Evolutionary conservation across 176 grass and related monocot genomes (phyloP).

Genomic region (Hyparrhenia diplandra): DNA sequence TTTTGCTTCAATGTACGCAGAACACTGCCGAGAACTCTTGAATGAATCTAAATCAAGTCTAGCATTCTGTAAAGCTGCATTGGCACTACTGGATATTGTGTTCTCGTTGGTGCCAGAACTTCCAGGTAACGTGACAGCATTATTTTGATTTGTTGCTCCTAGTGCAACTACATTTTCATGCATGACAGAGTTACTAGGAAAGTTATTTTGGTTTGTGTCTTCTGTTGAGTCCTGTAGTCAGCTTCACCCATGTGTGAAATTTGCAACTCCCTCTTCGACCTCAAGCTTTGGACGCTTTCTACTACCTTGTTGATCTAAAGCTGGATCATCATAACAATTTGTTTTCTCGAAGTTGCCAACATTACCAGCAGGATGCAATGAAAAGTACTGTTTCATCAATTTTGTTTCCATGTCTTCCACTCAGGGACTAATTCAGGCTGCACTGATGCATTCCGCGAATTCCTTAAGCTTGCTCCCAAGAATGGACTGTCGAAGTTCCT

Average conservation of each 20-base stretch:
- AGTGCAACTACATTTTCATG: constrained; percentile 2
- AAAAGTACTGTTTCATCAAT: constrained; percentile 71
- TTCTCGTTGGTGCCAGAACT: constrained; percentile 28
- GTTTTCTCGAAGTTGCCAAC: constrained; percentile 35
- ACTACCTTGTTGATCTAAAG: constrained; percentile 51
- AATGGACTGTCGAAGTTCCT: constrained; percentile 82
- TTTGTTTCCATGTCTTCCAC: constrained; percentile 97
- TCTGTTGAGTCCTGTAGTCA: constrained; percentile 13
- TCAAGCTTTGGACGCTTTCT: constrained; percentile 85
- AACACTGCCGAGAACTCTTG: constrained; percentile 74
- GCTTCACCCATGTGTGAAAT: constrained; percentile 24
- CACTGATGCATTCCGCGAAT: constrained; percentile 56
- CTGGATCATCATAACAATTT: constrained; percentile 30
- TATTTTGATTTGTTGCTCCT: constrained; percentile 28
- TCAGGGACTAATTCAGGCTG: constrained; percentile 73
- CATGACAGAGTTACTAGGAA: not conserved
- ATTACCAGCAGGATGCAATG: constrained; percentile 52
- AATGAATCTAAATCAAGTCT: constrained; percentile 46
- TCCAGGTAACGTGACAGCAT: not conserved
- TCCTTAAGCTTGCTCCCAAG: constrained; percentile 66
- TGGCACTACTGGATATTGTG: constrained; percentile 31
- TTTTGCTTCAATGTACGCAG: constrained; percentile 84
- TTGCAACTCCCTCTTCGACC: constrained; percentile 55
- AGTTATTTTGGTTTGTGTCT: not conserved
- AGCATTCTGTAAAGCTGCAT: constrained; percentile 22